Evolutionary conservation across 805 yeast genomes (phyloP), one percentile per base, ranked within the genome.

Genomic region (Isabelozyma rhagii): DNA sequence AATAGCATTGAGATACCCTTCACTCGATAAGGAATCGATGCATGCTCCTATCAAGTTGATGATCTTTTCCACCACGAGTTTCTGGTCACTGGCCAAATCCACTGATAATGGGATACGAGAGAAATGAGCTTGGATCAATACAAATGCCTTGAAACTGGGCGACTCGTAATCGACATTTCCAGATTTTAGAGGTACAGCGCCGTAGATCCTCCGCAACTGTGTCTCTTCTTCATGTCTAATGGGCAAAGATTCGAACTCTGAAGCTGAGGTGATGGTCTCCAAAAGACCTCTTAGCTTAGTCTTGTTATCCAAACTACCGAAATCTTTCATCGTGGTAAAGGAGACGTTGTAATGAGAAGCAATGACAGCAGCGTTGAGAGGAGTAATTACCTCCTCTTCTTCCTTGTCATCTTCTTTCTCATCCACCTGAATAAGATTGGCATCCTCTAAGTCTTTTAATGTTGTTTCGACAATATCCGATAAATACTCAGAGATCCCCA

Each of bases 401-500:
- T 64, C 71, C 0, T 67, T 72, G 4, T 63, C 74, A 1, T 66
- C 76, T 3, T 63, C 73, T 1, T 64, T 72, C 1, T 61, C 69
- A 10, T 79, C 79, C 1, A 84, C 54, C 54, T 85, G 91, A 42
- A 94, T 75, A 50, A 92, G 60, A 31, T 81, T 81, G 0, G 83
- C 79, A 1, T 81, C 81, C 3, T 61, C 65, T 42, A 94, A 71
- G 17, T 89, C 96, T 31, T 75, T 75, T 53, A 93, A 60, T 0
- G 89, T 75, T 5, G 68, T 71, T 61, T 94, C 98, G 10, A 93
- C 86, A 10, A 90, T 62, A 44, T 91, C 97, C 0, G 97, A 91
- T 41, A 94, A 68, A 64, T 77, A 89, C 47, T 87, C 92, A 1
- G 96, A 89, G 6, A 93, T 64, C 0, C 96, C 96, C 29, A 78